Evolutionary conservation across 225 moss, liverwort and hornwort species (phyloP), one percentile per base, ranked within the genome.

Genomic region (Lunularia cruciata): DNA sequence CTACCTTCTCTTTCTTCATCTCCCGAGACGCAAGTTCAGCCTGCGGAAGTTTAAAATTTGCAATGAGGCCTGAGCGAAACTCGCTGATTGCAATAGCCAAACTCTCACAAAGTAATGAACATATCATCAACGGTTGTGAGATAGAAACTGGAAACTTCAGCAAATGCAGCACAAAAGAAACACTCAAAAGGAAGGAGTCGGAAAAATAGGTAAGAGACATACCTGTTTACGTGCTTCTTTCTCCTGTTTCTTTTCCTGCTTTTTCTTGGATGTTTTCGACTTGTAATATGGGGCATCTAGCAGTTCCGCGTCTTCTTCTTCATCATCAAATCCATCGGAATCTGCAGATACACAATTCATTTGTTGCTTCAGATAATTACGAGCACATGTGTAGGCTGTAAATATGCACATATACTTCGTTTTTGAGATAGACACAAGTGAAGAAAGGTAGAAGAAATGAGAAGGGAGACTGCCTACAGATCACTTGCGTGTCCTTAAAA

Each of bases 141-240:
- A n/a, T n/a, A n/a, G n/a, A n/a, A n/a, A n/a, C n/a, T n/a, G n/a
- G n/a, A n/a, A n/a, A n/a, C n/a, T n/a, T n/a, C n/a, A n/a, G n/a
- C n/a, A n/a, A n/a, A n/a, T n/a, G n/a, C n/a, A n/a, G n/a, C n/a
- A n/a, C n/a, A n/a, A n/a, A n/a, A n/a, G n/a, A n/a, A n/a, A n/a
- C n/a, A n/a, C n/a, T n/a, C n/a, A n/a, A n/a, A n/a, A n/a, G n/a
- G n/a, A n/a, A n/a, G n/a, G n/a, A n/a, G n/a, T n/a, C n/a, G n/a
- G n/a, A n/a, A n/a, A n/a, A n/a, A n/a, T n/a, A n/a, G n/a, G n/a
- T n/a, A n/a, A n/a, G n/a, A n/a, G n/a, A n/a, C n/a, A n/a, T 62
- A 94, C 93, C 94, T 95, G 83, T 20, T 86, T 85, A 30, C 88
- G 92, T 60, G 86, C 82, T 72, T 95, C 95, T 75, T 76, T 90